Evolutionary conservation across 352 stramenopile genomes (phyloP).

Genomic region (Phytophthora melonis): DNA sequence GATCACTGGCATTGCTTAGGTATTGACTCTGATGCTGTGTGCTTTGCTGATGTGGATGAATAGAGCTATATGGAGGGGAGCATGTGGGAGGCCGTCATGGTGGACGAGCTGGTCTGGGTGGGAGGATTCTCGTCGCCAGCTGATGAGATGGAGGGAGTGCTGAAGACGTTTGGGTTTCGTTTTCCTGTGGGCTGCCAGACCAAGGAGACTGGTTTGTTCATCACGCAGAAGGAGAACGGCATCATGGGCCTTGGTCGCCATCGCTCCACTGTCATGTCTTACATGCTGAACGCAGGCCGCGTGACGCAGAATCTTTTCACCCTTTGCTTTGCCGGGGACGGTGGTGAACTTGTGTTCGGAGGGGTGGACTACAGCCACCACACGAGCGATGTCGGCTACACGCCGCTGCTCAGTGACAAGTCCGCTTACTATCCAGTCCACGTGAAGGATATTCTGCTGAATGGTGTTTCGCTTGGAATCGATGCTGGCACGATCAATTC

Average conservation of each 20-base stretch:
- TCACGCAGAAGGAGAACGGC: slow-evolving; percentile 89
- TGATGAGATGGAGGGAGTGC: slow-evolving; percentile 54
- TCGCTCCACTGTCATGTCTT: slow-evolving; percentile 69
- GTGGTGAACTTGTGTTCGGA: slow-evolving; percentile 83
- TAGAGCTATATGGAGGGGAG: slow-evolving; percentile 91
- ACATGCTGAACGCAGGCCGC: slow-evolving; percentile 68
- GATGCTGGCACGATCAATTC: slow-evolving; percentile 58
- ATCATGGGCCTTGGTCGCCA: slow-evolving; percentile 90
- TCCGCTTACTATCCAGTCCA: slow-evolving; percentile 83
- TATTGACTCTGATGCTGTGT: slow-evolving; percentile 2
- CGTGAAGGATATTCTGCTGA: slow-evolving; percentile 81
- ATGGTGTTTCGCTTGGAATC: slow-evolving; percentile 61
- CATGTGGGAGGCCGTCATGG: slow-evolving; percentile 84
- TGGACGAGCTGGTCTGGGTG: slow-evolving; percentile 86
- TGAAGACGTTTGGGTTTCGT: slow-evolving; percentile 73
- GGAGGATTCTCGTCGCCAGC: slow-evolving; percentile 60
- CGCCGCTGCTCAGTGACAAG: slow-evolving; percentile 55
- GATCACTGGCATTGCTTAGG: background rate
- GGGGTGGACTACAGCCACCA: slow-evolving; percentile 84
- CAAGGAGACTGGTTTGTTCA: slow-evolving; percentile 85
- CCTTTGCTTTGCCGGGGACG: slow-evolving; percentile 77
- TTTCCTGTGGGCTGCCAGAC: slow-evolving; percentile 86
- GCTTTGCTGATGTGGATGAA: background rate
- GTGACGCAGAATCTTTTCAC: slow-evolving; percentile 79
- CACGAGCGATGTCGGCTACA: slow-evolving; percentile 68